Evolutionary conservation across 2,329 filamentous ascomycete species (phyloP).

Genomic region (Penicillium nordicum): DNA sequence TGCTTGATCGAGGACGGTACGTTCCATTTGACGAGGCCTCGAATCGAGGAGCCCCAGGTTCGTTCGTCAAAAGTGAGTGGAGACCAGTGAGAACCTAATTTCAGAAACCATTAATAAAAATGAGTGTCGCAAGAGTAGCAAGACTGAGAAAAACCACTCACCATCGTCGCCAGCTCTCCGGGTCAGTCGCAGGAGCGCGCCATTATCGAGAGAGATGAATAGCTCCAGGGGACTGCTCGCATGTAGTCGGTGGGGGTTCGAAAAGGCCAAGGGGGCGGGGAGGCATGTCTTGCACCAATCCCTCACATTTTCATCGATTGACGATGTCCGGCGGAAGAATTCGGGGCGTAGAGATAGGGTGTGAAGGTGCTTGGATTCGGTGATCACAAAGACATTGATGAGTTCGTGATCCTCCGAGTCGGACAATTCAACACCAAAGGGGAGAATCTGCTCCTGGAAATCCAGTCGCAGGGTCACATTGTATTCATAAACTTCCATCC

Average conservation of each 20-base stretch:
- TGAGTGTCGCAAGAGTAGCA: constrained; percentile 3
- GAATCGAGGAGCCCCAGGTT: constrained; percentile 48
- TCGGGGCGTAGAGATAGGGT: constrained; percentile 79
- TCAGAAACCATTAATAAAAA: constrained; percentile 15
- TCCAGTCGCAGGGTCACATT: constrained; percentile 72
- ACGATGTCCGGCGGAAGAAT: constrained; percentile 68
- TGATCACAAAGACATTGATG: constrained; percentile 75
- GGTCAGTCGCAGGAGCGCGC: constrained; percentile 62
- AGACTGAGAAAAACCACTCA: constrained; percentile 22
- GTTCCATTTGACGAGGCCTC: constrained; percentile 46
- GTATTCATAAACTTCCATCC: constrained; percentile 61
- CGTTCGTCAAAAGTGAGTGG: constrained; percentile 49
- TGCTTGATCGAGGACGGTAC: constrained; percentile 43
- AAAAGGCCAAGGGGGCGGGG: constrained; percentile 71
- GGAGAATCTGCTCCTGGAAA: constrained; percentile 70
- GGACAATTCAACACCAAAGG: constrained; percentile 75
- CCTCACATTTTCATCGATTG: constrained; percentile 68
- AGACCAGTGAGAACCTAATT: constrained; percentile 42
- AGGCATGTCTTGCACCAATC: constrained; percentile 73
- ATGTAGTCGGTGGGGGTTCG: constrained; percentile 74
- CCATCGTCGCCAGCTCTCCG: constrained; percentile 55
- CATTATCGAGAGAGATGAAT: constrained; percentile 62
- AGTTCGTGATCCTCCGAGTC: constrained; percentile 76
- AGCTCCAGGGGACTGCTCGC: constrained; percentile 71
- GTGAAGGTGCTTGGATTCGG: constrained; percentile 74